phyloP scores from a whole-genome alignment of 176 grass and related monocot genomes.

The Aegilops sharonensis region DNA sequence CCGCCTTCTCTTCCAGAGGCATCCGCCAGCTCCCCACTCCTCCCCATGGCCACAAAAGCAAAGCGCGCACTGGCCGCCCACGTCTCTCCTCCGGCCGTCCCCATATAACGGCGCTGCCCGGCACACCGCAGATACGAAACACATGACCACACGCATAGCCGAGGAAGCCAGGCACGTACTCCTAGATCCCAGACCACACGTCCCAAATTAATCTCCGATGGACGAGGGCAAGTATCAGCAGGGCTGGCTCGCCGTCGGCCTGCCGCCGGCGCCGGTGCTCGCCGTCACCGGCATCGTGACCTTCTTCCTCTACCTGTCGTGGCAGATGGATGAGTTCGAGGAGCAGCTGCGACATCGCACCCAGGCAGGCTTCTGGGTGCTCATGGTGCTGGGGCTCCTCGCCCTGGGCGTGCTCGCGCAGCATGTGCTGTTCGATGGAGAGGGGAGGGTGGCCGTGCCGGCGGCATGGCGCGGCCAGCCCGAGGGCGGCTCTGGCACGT shows the following conservation, averaged over 20 bases:
- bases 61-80: neutral
- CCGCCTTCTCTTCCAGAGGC: neutral
- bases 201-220: neutral
- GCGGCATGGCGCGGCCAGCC: neutral
- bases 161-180: too few species aligned
- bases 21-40: neutral
- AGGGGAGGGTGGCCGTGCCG: conserved; percentile 16
- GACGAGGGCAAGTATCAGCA: neutral
- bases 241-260: neutral
- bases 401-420: conserved; percentile 16
- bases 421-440: conserved; percentile 5
- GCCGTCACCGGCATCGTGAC: neutral
- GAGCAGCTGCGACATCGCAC: conserved; percentile 29
- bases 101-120: neutral
- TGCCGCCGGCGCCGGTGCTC: conserved; percentile 21
- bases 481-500: neutral
- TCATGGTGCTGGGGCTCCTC: conserved; percentile 4
- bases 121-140: neutral
- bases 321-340: conserved; percentile 29
- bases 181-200: too few species aligned
- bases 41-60: neutral
- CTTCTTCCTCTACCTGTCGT: conserved; percentile 35
- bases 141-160: neutral
- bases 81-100: too few species aligned
- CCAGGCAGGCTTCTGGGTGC: conserved; percentile 1